These are phyloP conservation scores for Smithsoniella earleae DNA, from an alignment of 163 green algal genomes.

Conservation along the genomic window DNA sequence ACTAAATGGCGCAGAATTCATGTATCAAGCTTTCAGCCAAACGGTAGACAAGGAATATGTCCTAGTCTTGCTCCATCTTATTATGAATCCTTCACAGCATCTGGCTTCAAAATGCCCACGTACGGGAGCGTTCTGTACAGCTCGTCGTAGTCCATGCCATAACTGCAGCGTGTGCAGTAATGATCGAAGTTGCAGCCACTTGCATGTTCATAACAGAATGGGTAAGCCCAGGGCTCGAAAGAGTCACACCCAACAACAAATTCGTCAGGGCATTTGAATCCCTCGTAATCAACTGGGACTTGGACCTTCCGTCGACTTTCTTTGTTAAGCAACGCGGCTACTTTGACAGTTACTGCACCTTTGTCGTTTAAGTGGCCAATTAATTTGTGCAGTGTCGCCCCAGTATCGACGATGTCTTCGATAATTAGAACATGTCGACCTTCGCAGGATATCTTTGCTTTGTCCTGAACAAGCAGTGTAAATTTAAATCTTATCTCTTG, in stretches of 20 bases:
- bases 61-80: too few relatives aligned
- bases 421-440: background rate
- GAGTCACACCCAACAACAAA: constrained; percentile 4
- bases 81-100: too few relatives aligned
- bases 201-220: background rate
- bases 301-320: background rate
- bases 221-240: background rate
- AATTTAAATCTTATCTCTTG: too few relatives aligned
- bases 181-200: too few relatives aligned
- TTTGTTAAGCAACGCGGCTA: constrained; percentile 12
- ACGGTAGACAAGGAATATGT: too few relatives aligned
- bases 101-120: constrained; percentile 1
- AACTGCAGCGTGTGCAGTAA: background rate
- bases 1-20: too few relatives aligned
- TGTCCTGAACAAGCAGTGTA: background rate
- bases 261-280: constrained; percentile 9
- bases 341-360: background rate
- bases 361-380: background rate
- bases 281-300: background rate
- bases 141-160: constrained; percentile 20
- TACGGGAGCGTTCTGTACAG: constrained; percentile 21
- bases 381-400: background rate
- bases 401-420: constrained; percentile 15
- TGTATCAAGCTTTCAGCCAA: too few relatives aligned
- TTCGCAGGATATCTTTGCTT: background rate